Evolutionary conservation across 192 early-diverging fungal species (phyloP).

Genomic region (Dimargaris cristalligena): DNA sequence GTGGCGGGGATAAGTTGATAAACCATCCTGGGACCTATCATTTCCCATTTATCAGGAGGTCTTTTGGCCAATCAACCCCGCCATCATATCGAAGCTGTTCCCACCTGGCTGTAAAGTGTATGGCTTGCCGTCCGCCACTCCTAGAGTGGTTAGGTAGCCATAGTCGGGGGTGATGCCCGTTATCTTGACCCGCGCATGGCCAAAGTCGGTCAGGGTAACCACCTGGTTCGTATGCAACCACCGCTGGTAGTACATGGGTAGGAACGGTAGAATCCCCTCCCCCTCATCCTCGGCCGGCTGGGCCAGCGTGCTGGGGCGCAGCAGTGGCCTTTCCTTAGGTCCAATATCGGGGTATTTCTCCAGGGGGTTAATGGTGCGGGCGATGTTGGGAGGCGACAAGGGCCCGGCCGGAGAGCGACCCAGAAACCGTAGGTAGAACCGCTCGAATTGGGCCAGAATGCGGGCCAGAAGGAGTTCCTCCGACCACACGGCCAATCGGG

Average conservation of each 20-base stretch:
- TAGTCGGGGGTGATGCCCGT: slow-evolving; percentile 54
- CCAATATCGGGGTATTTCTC: not conserved
- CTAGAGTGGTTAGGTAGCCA: slow-evolving; percentile 58
- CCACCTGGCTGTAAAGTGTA: slow-evolving; percentile 87
- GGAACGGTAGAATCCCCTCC: slow-evolving; percentile 50
- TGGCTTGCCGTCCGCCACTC: slow-evolving; percentile 32
- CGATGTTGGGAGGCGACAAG: not conserved
- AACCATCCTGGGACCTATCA: not conserved
- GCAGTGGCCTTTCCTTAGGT: not conserved
- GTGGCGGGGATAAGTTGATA: too few species aligned
- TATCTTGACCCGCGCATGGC: slow-evolving; percentile 43
- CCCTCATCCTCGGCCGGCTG: not conserved
- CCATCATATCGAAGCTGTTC: slow-evolving; percentile 95
- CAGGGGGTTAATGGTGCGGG: not conserved
- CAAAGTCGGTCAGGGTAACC: slow-evolving; percentile 43
- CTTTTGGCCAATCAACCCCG: slow-evolving; percentile 68
- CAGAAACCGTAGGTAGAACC: slow-evolving; percentile 56
- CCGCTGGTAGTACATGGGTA: slow-evolving; percentile 56
- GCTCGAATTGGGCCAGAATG: slow-evolving; percentile 55
- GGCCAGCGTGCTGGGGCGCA: not conserved
- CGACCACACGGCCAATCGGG: slow-evolving; percentile 21
- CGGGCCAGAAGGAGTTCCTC: slow-evolving; percentile 47
- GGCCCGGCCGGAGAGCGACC: slow-evolving; percentile 2
- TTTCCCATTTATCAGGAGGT: not conserved
- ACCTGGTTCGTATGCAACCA: slow-evolving; percentile 77